Evolutionary conservation across 345 rosid genomes (phyloP).

Genomic region (Syzygium grande): DNA sequence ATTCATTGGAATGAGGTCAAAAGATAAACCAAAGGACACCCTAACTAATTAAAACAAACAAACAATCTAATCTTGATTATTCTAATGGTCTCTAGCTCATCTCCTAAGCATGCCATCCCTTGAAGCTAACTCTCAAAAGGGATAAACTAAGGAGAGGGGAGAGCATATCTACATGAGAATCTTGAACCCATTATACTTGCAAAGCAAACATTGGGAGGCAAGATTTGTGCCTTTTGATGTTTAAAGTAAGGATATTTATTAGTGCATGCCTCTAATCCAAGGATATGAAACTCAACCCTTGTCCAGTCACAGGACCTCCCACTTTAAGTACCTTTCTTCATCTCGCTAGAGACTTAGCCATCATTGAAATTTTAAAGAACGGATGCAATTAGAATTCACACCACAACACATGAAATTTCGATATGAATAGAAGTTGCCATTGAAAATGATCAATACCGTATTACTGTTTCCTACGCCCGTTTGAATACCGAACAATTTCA

Average conservation of each 20-base stretch:
- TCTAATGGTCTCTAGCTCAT: background rate
- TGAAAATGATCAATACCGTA: rapidly evolving
- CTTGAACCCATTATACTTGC: background rate
- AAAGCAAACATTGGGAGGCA: background rate
- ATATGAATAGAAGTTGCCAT: rapidly evolving
- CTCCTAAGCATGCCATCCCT: background rate
- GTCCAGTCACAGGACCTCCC: background rate
- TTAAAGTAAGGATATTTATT: background rate
- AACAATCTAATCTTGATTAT: background rate
- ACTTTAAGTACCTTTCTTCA: background rate
- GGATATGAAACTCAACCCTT: background rate
- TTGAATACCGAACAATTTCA: background rate
- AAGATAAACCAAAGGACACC: background rate
- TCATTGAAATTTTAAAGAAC: background rate
- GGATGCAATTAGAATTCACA: background rate
- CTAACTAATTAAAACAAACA: background rate
- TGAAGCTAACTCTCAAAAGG: background rate
- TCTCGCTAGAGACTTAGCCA: background rate
- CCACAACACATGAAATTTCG: rapidly evolving
- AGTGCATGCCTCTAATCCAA: background rate
- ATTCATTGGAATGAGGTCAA: background rate
- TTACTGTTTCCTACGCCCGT: background rate
- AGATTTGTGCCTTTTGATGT: background rate
- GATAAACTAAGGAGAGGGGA: background rate
- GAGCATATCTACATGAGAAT: background rate